Base-by-base conservation (phyloP, 352 stramenopile species). In the Phytophthora litchii region DNA sequence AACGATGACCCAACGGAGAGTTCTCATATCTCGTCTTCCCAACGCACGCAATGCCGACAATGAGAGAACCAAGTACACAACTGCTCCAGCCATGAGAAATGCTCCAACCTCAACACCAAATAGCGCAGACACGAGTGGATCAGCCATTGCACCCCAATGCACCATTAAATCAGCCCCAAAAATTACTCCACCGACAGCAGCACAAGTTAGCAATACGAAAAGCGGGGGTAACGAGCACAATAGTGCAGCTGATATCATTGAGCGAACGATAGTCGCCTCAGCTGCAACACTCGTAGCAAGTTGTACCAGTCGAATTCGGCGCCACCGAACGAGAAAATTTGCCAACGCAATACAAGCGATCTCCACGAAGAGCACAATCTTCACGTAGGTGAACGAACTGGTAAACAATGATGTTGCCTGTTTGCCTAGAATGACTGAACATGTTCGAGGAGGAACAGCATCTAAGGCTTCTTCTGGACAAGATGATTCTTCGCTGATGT, bases 311-410 rank as follows among this genome's bases (percentile, higher is more conserved):
- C 75, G 75, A 38, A 88, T 50, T 3, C 48, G 43, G 1, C 78
- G 64, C 78, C 78, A 88, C 11, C 73, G 67, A 34, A 88, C 60
- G n/a, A 88, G 66, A 10, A 81, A 54, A 16, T 84, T 86, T 6
- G 72, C 71, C 4, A 83, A 20, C 9, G 48, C 60, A 11, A 88
- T 54, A 6, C 65, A 76, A 3, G 42, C 38, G 5, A 72, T 55
- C 47, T 88, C 71, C 10, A 70, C 64, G 4, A 81, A 29, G 11
- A 83, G 31, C 4, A 85, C 23, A 13, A 50, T 23, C 27, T 75
- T 17, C 1, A 86, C n/a, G 32, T 79, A 83, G 16, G 42, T 23
- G 32, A 86, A 78, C 13, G 78, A 66, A 13, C 41, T 64, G 0
- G 41, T 40, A 37, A 86, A 86, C 14, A 88, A 54, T 14, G 34